These are phyloP conservation scores for Chlorociboria aeruginascens DNA, from an alignment of 495 filamentous ascomycete species.

Conservation along the genomic window DNA sequence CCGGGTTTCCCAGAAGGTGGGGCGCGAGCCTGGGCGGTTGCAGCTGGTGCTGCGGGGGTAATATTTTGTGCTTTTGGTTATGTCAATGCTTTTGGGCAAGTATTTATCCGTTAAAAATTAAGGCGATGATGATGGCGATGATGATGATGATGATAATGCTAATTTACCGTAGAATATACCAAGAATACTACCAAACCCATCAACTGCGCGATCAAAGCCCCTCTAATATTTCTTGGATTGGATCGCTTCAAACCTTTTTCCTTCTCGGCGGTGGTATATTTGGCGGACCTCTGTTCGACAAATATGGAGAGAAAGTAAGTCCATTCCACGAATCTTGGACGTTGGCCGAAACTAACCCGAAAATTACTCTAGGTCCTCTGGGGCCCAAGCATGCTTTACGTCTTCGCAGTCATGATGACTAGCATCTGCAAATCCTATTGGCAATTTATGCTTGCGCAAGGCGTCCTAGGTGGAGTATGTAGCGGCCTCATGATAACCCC, in stretches of 20 bases:
- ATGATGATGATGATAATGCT: not conserved
- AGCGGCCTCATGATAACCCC: slow-evolving; percentile 66
- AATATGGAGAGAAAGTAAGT: slow-evolving; percentile 11
- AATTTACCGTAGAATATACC: slow-evolving; percentile 35
- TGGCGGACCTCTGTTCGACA: slow-evolving; percentile 17
- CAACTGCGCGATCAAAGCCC: slow-evolving; percentile 33
- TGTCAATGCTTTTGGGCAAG: slow-evolving; percentile 53
- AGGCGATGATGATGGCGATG: not conserved
- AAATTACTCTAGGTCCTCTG: slow-evolving; percentile 10
- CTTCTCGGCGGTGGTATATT: slow-evolving; percentile 9
- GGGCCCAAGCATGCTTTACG: slow-evolving; percentile 27
- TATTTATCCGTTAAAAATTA: not conserved
- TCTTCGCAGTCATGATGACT: slow-evolving; percentile 60
- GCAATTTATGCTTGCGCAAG: slow-evolving; percentile 69
- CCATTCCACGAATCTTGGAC: not conserved
- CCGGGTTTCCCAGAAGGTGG: slow-evolving; percentile 15
- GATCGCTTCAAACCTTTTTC: slow-evolving; percentile 43
- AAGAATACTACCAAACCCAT: slow-evolving; percentile 51
- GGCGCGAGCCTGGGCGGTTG: slow-evolving; percentile 13
- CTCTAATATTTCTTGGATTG: slow-evolving; percentile 67
- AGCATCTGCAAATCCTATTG: slow-evolving; percentile 52
- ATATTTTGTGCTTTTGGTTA: slow-evolving; percentile 16
- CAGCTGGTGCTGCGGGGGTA: slow-evolving; percentile 3
- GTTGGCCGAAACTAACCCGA: not conserved
- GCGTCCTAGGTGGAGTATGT: slow-evolving; percentile 57